phyloP scores from a whole-genome alignment of 148 eudicot species.

The Talinum fruticosum region DNA sequence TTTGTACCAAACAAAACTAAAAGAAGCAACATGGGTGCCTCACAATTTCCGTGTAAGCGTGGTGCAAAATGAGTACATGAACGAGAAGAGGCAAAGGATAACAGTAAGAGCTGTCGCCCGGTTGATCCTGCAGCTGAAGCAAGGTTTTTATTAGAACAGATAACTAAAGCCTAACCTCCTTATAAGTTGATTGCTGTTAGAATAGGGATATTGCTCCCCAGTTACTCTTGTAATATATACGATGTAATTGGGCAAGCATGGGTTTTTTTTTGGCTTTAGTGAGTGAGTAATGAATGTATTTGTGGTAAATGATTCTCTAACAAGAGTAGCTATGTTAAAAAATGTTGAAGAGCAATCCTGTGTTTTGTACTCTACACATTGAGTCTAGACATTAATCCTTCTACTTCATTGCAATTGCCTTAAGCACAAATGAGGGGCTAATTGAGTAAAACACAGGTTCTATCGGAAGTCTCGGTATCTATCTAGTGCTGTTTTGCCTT shows the following conservation, averaged over 20 bases:
- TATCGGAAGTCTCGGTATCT: too few relatives aligned
- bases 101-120: slow-evolving; percentile 65
- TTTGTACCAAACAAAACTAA: slow-evolving; percentile 53
- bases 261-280: not conserved
- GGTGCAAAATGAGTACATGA: slow-evolving; percentile 59
- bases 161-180: slow-evolving; percentile 60
- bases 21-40: slow-evolving; percentile 76
- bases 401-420: too few relatives aligned
- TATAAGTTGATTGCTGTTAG: slow-evolving; percentile 20
- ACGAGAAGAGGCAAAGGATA: slow-evolving; percentile 86
- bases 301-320: not conserved
- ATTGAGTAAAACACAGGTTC: too few relatives aligned
- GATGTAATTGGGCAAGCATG: not conserved
- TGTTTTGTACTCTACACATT: not conserved
- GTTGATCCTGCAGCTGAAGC: slow-evolving; percentile 90
- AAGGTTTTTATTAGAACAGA: slow-evolving; percentile 61
- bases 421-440: too few relatives aligned
- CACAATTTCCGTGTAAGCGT: slow-evolving; percentile 77
- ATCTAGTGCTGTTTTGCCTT: too few relatives aligned
- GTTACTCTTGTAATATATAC: slow-evolving; percentile 20
- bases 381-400: too few relatives aligned
- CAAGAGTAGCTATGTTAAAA: not conserved
- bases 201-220: slow-evolving; percentile 3
- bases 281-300: not conserved
- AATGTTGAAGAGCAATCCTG: not conserved